Evolutionary conservation across 2,329 filamentous ascomycete species (phyloP).

Genomic region (Cladophialophora chaetospira): DNA sequence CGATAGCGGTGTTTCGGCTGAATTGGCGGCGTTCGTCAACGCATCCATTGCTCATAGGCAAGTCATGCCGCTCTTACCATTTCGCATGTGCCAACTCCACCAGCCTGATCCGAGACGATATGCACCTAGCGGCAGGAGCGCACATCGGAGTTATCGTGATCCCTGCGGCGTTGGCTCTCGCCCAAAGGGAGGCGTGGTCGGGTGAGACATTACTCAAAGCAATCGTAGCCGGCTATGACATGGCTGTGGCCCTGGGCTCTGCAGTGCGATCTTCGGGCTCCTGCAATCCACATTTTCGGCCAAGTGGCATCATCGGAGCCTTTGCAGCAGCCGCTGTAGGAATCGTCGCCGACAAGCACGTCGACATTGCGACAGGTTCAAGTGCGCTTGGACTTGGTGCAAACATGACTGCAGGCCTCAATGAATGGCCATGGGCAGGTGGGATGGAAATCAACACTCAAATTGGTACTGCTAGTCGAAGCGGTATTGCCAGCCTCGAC

Average conservation of each 20-base stretch:
- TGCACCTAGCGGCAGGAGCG: conserved; percentile 17
- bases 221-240: conserved; percentile 20
- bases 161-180: conserved; percentile 13
- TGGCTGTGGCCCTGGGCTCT: conserved; percentile 13
- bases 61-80: background rate
- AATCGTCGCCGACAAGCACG: background rate
- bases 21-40: conserved; percentile 16
- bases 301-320: conserved; percentile 17
- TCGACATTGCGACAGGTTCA: background rate
- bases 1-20: conserved; percentile 1
- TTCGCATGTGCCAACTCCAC: too few species aligned
- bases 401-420: conserved; percentile 17
- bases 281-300: conserved; percentile 18
- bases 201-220: conserved; percentile 12
- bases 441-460: conserved; percentile 20
- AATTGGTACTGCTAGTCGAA: conserved; percentile 11
- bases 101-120: conserved; percentile 25
- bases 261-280: conserved; percentile 2
- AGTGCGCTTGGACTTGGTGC: conserved; percentile 13
- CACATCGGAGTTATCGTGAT: conserved; percentile 23
- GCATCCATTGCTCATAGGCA: conserved; percentile 17
- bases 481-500: conserved; percentile 12
- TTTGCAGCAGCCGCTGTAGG: conserved; percentile 5
- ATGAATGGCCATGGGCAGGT: conserved; percentile 22
- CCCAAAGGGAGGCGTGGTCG: conserved; percentile 15